Evolutionary conservation across 306 rosid genomes (phyloP).

Genomic region (Datisca glomerata): DNA sequence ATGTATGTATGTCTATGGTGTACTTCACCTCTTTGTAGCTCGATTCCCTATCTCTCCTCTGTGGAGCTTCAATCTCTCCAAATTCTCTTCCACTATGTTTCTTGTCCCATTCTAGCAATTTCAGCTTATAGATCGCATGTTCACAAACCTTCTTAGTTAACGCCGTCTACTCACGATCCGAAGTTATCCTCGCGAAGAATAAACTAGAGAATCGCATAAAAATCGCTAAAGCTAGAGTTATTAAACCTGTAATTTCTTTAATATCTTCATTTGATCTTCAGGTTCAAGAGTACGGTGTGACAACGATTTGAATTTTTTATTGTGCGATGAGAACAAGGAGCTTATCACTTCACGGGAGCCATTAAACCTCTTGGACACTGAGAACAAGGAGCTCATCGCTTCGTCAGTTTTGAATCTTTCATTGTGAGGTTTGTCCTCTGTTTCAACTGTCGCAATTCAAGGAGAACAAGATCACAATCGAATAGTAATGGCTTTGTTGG

Average conservation of each 20-base stretch:
- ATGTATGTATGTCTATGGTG: no score
- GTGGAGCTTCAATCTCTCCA: no score
- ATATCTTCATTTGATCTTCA: constrained; percentile 59
- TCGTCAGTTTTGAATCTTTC: no score
- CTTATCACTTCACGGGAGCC: constrained; percentile 70
- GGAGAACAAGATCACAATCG: constrained; percentile 61
- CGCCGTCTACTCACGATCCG: constrained; percentile 65
- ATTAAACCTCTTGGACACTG: constrained; percentile 64
- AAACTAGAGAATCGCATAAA: constrained; percentile 66
- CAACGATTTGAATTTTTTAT: constrained; percentile 82
- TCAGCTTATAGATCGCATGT: no score
- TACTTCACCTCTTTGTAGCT: no score
- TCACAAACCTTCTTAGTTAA: no score
- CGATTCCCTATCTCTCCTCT: no score
- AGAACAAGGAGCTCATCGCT: constrained; percentile 52
- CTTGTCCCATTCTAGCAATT: no score
- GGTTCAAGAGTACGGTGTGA: constrained; percentile 92
- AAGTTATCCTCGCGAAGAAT: constrained; percentile 84
- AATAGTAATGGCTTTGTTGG: no score
- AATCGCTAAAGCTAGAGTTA: constrained; percentile 70
- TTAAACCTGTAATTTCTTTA: constrained; percentile 62
- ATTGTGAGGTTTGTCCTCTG: constrained; percentile 84
- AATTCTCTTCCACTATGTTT: no score
- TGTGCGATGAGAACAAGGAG: constrained; percentile 86
- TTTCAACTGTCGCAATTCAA: constrained; percentile 70